These are phyloP conservation scores for Malania oleifera DNA, from an alignment of 164 flowering plant species.

Conservation along the genomic window DNA sequence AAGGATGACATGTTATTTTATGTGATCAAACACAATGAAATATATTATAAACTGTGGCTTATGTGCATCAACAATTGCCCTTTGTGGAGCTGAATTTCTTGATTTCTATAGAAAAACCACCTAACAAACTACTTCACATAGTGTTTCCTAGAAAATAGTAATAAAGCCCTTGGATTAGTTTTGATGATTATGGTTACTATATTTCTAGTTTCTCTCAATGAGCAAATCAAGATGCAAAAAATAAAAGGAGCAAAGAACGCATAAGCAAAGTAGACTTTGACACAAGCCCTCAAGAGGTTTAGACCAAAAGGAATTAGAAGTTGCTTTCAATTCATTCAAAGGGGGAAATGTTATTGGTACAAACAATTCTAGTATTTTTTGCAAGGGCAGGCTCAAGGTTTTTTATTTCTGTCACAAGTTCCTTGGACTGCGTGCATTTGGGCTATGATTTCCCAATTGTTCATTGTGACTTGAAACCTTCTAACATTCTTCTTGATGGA, in stretches of 20 bases:
- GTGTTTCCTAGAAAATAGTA: slow-evolving; percentile 30
- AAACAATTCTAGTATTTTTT: slow-evolving; percentile 66
- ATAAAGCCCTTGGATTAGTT: slow-evolving; percentile 32
- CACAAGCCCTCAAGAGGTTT: slow-evolving; percentile 46
- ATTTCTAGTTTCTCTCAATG: slow-evolving; percentile 12
- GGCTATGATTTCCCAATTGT: not conserved
- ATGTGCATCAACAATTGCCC: no score
- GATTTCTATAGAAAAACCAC: slow-evolving; percentile 33
- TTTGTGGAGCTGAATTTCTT: slow-evolving; percentile 50
- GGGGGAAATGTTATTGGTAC: slow-evolving; percentile 51
- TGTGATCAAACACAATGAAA: no score
- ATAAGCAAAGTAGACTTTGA: slow-evolving; percentile 19
- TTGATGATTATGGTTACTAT: slow-evolving; percentile 27
- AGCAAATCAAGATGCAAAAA: slow-evolving; percentile 19
- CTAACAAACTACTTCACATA: slow-evolving; percentile 11
- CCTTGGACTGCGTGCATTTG: not conserved
- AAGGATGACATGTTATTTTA: slow-evolving; percentile 66
- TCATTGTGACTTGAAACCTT: not conserved
- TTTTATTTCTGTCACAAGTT: not conserved
- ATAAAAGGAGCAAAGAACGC: slow-evolving; percentile 11
- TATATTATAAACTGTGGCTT: no score
- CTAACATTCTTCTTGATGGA: not conserved
- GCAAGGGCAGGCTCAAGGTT: slow-evolving; percentile 54
- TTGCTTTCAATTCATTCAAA: slow-evolving; percentile 52
- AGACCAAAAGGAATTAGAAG: slow-evolving; percentile 40